Evolutionary conservation across 805 yeast genomes (phyloP).

Genomic region (Kluyveromyces starmeri): DNA sequence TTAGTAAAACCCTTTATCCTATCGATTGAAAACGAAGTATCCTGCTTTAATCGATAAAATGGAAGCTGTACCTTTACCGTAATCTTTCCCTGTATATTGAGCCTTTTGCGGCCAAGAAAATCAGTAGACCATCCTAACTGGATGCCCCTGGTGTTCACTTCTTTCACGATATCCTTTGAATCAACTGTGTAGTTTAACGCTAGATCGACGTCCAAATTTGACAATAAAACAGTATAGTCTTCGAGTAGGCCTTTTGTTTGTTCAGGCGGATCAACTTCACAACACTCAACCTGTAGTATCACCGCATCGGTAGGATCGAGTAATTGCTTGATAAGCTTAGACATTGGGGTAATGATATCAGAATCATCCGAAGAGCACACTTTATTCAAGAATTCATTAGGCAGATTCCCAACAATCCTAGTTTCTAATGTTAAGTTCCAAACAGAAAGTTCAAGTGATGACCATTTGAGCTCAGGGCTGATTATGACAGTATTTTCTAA

Average conservation of each 20-base stretch:
- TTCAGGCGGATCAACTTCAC: constrained; percentile 7
- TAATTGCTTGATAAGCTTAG: constrained; percentile 18
- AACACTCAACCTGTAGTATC: constrained; percentile 13
- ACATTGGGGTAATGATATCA: constrained; percentile 26
- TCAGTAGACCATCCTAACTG: constrained; percentile 29
- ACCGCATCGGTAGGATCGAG: constrained; percentile 15
- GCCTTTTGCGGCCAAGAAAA: constrained; percentile 21
- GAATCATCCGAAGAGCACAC: constrained; percentile 28
- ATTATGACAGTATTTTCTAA: constrained; percentile 16
- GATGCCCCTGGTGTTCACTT: constrained; percentile 32
- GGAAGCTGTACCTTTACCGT: constrained; percentile 28
- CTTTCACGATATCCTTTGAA: constrained; percentile 24
- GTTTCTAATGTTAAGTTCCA: constrained; percentile 6
- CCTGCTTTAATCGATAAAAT: constrained; percentile 19
- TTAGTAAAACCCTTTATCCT: constrained; percentile 35
- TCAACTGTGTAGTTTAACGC: constrained; percentile 18
- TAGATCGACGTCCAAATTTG: constrained; percentile 16
- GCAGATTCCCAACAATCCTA: constrained; percentile 20
- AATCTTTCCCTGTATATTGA: constrained; percentile 34
- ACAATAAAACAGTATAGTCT: constrained; percentile 9
- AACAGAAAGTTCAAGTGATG: neutral
- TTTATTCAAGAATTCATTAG: constrained; percentile 17
- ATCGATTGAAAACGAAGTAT: constrained; percentile 24
- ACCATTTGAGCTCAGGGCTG: constrained; percentile 1
- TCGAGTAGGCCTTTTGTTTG: constrained; percentile 9